phyloP scores from a whole-genome alignment of 202 grass and related monocot species.

The Dendrocalamus latiflorus region DNA sequence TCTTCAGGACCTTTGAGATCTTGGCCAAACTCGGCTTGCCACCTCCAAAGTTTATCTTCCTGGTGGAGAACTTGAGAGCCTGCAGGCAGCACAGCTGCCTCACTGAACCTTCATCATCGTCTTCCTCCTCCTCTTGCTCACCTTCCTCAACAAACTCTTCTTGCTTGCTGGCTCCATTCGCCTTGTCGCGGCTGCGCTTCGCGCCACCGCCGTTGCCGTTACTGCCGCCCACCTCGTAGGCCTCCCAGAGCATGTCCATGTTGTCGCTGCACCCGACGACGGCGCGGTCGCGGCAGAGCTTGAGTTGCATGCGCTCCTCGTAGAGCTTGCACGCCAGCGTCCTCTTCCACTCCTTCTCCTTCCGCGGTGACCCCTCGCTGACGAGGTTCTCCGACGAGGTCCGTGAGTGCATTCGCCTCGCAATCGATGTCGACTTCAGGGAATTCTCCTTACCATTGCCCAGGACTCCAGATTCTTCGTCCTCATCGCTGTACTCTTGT shows the following conservation, averaged over 20 bases:
- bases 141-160: background rate
- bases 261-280: constrained; percentile 52
- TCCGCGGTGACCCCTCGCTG: constrained; percentile 41
- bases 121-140: constrained; percentile 10
- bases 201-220: background rate
- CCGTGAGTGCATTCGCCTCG: constrained; percentile 31
- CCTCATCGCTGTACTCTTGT: background rate
- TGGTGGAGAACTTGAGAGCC: constrained; percentile 71
- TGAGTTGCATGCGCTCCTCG: constrained; percentile 70
- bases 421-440: constrained; percentile 36
- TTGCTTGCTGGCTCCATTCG: background rate
- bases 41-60: constrained; percentile 82
- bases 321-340: constrained; percentile 87
- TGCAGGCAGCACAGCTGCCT: constrained; percentile 79
- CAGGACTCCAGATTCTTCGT: background rate
- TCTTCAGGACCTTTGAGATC: constrained; percentile 75
- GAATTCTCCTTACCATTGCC: constrained; percentile 19
- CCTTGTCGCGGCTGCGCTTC: constrained; percentile 19
- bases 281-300: constrained; percentile 51
- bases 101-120: constrained; percentile 27
- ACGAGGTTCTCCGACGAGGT: constrained; percentile 41
- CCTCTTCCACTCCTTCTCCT: constrained; percentile 84
- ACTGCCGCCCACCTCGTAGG: constrained; percentile 62
- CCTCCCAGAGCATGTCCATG: constrained; percentile 96
- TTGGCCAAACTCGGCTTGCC: constrained; percentile 70